These are phyloP conservation scores for Hydrangea macrophylla DNA, from an alignment of 148 eudicot species.

Conservation along the genomic window DNA sequence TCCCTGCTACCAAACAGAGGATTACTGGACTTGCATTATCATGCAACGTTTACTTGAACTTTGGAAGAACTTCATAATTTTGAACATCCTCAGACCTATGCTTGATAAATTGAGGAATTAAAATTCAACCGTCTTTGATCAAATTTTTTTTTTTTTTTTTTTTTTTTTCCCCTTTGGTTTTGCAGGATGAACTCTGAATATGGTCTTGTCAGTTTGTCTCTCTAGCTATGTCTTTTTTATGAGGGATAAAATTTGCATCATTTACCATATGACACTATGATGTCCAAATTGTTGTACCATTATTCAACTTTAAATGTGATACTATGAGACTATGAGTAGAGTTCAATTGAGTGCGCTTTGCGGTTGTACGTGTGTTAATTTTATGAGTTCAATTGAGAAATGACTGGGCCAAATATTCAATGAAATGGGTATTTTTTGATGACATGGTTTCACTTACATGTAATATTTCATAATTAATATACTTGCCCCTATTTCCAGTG, in stretches of 20 bases:
- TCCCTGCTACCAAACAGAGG: too few species aligned
- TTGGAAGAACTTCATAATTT: not conserved
- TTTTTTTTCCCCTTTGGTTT: not conserved
- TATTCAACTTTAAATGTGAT: not conserved
- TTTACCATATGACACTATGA: not conserved
- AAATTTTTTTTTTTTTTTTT: not conserved
- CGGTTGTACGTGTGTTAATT: too few species aligned
- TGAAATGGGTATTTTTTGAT: too few species aligned
- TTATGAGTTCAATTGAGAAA: too few species aligned
- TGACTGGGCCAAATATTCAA: too few species aligned
- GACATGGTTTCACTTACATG: too few species aligned
- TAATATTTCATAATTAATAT: too few species aligned
- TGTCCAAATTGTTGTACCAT: constrained; percentile 1
- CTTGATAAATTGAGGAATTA: not conserved
- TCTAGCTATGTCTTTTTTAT: not conserved
- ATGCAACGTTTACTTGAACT: not conserved
- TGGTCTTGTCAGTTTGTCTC: not conserved
- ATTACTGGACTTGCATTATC: not conserved
- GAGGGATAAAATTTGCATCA: not conserved
- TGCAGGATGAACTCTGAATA: constrained; percentile 68
- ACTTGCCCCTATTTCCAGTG: too few species aligned
- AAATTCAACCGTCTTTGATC: too few species aligned
- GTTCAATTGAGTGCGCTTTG: too few species aligned
- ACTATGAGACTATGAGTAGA: too few species aligned
- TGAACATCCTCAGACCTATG: not conserved